Evolutionary conservation across 2,329 filamentous ascomycete species (phyloP).

Genomic region (Monosporascus sp.): DNA sequence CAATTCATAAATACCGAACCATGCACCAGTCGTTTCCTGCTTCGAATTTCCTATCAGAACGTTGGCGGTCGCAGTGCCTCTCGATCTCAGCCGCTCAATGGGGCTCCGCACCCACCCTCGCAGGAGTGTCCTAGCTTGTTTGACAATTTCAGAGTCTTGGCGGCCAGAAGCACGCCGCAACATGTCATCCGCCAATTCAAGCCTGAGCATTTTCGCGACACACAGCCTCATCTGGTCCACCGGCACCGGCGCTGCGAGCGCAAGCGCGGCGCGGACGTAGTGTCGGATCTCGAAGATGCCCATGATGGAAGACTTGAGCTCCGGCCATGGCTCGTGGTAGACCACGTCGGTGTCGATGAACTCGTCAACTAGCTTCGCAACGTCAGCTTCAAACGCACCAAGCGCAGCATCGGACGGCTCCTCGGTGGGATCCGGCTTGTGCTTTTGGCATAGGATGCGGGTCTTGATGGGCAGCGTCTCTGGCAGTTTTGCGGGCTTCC

Average conservation of each 20-base stretch:
- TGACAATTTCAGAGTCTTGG: too few species aligned
- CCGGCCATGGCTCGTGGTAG: background rate
- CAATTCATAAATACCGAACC: too few species aligned
- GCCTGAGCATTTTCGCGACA: too few species aligned
- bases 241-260: background rate
- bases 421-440: background rate
- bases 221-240: too few species aligned
- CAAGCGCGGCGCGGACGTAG: slow-evolving; percentile 1
- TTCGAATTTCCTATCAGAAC: too few species aligned
- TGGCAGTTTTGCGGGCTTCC: slow-evolving; percentile 3
- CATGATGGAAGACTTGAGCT: slow-evolving; percentile 1
- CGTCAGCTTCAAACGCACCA: background rate
- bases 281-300: background rate
- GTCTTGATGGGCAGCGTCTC: slow-evolving; percentile 2
- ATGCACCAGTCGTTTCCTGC: too few species aligned
- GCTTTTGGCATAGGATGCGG: background rate
- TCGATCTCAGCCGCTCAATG: too few species aligned
- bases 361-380: background rate
- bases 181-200: too few species aligned
- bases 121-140: too few species aligned
- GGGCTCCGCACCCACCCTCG: too few species aligned
- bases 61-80: too few species aligned
- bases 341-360: background rate
- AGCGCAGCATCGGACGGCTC: background rate
- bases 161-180: too few species aligned